Percentiles rank a stretch among this genome's conserved stretches.
phyloP scores from a whole-genome alignment of 371 early-diverging fungal species.

The Parasitella parasitica region DNA sequence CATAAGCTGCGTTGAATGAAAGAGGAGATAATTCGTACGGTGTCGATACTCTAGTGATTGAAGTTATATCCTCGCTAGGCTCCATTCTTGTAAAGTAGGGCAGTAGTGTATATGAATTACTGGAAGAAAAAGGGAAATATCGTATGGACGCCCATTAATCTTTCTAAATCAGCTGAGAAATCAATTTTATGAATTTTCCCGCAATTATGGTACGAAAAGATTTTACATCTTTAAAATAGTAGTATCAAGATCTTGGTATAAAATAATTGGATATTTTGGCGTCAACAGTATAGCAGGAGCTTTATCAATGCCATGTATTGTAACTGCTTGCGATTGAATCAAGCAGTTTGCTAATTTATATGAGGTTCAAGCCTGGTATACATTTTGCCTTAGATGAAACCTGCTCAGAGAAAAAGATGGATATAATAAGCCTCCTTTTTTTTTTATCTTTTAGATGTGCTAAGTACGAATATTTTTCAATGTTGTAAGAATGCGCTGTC shows the following conservation, averaged over 20 bases:
- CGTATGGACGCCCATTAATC: neutral
- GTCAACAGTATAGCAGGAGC: too few relatives aligned
- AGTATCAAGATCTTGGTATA: too few relatives aligned
- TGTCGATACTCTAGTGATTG: constrained; percentile 16
- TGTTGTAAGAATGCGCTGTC: too few relatives aligned
- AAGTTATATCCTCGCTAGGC: neutral
- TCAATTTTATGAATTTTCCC: neutral
- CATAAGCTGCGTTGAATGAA: constrained; percentile 25
- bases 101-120: neutral
- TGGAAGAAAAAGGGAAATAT: neutral
- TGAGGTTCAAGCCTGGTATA: neutral
- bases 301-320: too few relatives aligned
- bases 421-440: too few relatives aligned
- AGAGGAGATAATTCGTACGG: constrained; percentile 23
- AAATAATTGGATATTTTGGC: too few relatives aligned
- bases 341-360: too few relatives aligned
- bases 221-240: too few relatives aligned
- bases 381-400: neutral
- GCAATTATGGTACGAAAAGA: too few relatives aligned
- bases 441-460: too few relatives aligned
- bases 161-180: constrained; percentile 8
- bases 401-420: neutral
- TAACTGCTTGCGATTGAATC: too few relatives aligned
- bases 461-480: too few relatives aligned
- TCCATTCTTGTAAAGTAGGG: neutral